Evolutionary conservation across 305 asterid species (phyloP), one percentile per base, ranked within the genome.

Genomic region (Rubia tinctorum): DNA sequence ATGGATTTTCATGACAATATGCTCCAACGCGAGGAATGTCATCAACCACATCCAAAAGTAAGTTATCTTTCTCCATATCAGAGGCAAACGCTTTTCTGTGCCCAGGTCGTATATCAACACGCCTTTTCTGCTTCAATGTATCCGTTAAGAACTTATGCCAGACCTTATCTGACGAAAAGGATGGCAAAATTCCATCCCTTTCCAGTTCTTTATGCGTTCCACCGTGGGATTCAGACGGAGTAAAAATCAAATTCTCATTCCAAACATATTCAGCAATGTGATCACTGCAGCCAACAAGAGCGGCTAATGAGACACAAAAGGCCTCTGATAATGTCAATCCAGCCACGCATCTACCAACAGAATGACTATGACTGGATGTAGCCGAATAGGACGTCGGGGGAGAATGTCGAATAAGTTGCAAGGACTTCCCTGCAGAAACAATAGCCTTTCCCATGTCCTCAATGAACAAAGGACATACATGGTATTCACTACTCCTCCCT

Each of bases 391-490:
- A 90, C 77, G 74, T 73, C 74, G 79, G 18, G 37, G 94, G 96
- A 86, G 94, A 84, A 88, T 88, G 96, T 22, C 86, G 85, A 71
- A 92, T 88, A 76, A 92, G 90, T 88, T 95, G 98, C 88, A 95
- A 83, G n/a, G 99, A 95, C 83, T 95, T 95, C 76, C 99, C 99
- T 70, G 97, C 92, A 83, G 99, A 95, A 81, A 95, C 87, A 59
- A 92, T 89, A 68, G 89, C 86, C 84, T 81, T 92, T 5, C 96
- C 96, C 82, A 84, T 84, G 79, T 87, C 93, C 78, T 85, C 86
- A 63, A 90, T 76, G 85, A 95, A 95, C 76, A 87, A 81, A 71
- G 99, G 99, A 73, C 98, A 95, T 72, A 81, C 89, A 77, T 80
- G 84, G 75, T 75, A 77, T 71, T 83, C 89, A 76, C 77, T 82